Evolutionary conservation across 495 filamentous ascomycete genomes (phyloP), one percentile per base, ranked within the genome.

Genomic region (Pseudomonodictys pantanalensis): DNA sequence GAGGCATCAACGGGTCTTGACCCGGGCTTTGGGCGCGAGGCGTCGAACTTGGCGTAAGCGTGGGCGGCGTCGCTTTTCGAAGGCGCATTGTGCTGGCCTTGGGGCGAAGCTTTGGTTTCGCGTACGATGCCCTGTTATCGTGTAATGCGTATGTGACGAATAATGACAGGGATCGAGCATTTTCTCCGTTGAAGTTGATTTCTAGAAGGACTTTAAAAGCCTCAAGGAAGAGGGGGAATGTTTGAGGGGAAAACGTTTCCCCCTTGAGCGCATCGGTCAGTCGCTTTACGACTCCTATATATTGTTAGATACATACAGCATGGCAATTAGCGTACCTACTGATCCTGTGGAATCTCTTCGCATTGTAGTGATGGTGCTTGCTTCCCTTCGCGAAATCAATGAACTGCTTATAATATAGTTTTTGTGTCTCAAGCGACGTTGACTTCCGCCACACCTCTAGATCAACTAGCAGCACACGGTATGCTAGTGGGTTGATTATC

Each of bases 131-230:
- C 10, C 72, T 64, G 26, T 61, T 68, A 44, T 86, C 86, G 69
- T 97, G 92, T 50, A 97, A 81, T 5, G 89, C 86, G 69, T 92
- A 97, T 0, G 92, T 96, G 58, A 98, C 88, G 61, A 93, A 97
- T 43, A 96, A 79, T 17, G 95, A 87, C 26, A 98, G 74, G n/a
- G 89, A 90, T 22, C 91, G 84, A 41, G 93, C 82, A 38, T 90
- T 82, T 69, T 96, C 91, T 10, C 86, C 84, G 60, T 87, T 89
- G 60, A 89, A 79, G 56, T 87, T 91, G 65, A 82, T 86, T 58
- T 86, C 86, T 39, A 97, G 80, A 47, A 97, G 77, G 23, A 81
- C 84, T 60, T 82, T 82, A 48, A 98, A 87, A 1, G 92, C 85
- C 25, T 79, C 73, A 58, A 95, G 79, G 65, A 95, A 95, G 58